A percentile compares a stretch with the other conserved stretches of the same genome.
Evolutionary conservation across 2,329 filamentous ascomycete genomes (phyloP).

Genomic region (Cladosporium sp.): DNA sequence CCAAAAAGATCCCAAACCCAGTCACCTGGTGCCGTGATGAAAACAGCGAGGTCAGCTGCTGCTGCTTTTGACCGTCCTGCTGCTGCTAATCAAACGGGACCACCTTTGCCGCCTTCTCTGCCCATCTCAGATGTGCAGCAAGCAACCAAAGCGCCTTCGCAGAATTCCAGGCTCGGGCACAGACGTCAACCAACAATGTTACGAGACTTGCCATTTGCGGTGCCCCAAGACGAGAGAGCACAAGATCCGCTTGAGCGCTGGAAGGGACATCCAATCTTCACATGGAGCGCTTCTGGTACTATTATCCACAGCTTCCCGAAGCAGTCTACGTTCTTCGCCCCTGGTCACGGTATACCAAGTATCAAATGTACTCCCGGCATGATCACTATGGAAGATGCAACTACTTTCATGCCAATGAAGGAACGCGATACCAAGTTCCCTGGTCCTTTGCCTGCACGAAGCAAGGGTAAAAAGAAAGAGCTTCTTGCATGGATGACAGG

Average conservation of each 20-base stretch:
- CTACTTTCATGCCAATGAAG: slow-evolving; percentile 68
- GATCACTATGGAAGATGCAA: slow-evolving; percentile 73
- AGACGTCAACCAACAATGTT: slow-evolving; percentile 43
- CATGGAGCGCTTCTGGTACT: slow-evolving; percentile 83
- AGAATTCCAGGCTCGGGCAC: slow-evolving; percentile 26
- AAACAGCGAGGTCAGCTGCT: slow-evolving; percentile 47
- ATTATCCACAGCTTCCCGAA: slow-evolving; percentile 85
- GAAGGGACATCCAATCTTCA: slow-evolving; percentile 84
- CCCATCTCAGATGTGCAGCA: slow-evolving; percentile 29
- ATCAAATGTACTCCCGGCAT: slow-evolving; percentile 82
- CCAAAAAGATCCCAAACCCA: slow-evolving; percentile 50
- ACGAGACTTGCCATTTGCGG: slow-evolving; percentile 56
- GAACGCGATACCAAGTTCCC: slow-evolving; percentile 81
- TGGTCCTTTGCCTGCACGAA: slow-evolving; percentile 82
- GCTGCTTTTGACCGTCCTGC: slow-evolving; percentile 15
- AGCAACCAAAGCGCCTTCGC: neutral
- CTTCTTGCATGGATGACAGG: slow-evolving; percentile 74
- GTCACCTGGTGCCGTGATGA: slow-evolving; percentile 58
- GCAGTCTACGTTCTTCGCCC: slow-evolving; percentile 81
- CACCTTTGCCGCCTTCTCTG: slow-evolving; percentile 12
- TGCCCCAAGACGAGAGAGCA: slow-evolving; percentile 56
- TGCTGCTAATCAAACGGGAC: slow-evolving; percentile 15
- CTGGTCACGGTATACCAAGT: slow-evolving; percentile 70
- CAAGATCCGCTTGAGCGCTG: slow-evolving; percentile 82
- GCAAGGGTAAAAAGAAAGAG: slow-evolving; percentile 96